Base-by-base conservation (phyloP, 139 green algal species). In the Edaphochlamys debaryana region DNA sequence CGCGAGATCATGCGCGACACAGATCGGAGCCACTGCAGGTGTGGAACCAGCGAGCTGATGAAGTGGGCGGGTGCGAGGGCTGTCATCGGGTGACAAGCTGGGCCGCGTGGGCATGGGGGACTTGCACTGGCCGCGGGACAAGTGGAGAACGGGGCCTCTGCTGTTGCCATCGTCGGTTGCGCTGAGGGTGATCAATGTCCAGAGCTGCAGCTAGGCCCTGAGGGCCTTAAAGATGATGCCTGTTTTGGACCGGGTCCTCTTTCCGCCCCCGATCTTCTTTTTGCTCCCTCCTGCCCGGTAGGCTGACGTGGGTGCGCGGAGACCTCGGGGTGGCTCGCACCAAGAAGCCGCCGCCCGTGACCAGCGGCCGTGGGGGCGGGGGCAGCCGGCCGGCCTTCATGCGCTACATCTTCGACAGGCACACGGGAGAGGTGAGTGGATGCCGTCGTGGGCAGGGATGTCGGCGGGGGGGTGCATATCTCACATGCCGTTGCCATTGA, bases 1-100 rank as follows among this genome's bases (percentile, higher is more conserved):
- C 48, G 64, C 29, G 78, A 84, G 45, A 48, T 84, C 23, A 32
- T 84, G 78, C 48, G 66, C 25, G 78, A 84, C 30, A 84, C 66
- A 2, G 78, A 84, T 50, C 48, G 42, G 11, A 34, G 38, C 4
- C 78, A 84, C 78, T 77, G 66, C 78, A 84, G 78, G 78, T 34
- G 30, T 19, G 78, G n/a, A 36, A n/a, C n/a, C n/a, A n/a, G n/a
- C n/a, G n/a, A n/a, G n/a, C n/a, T n/a, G n/a, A n/a, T n/a, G n/a
- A n/a, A n/a, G n/a, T n/a, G n/a, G n/a, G n/a, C n/a, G n/a, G n/a
- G n/a, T n/a, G n/a, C n/a, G n/a, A n/a, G n/a, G n/a, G n/a, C n/a
- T n/a, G n/a, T n/a, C n/a, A n/a, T n/a, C n/a, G n/a, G n/a, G n/a
- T n/a, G n/a, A n/a, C n/a, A n/a, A n/a, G n/a, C n/a, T n/a, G n/a